phyloP scores from a whole-genome alignment of 2,329 filamentous ascomycete genomes.

The Drechslera avenae region DNA sequence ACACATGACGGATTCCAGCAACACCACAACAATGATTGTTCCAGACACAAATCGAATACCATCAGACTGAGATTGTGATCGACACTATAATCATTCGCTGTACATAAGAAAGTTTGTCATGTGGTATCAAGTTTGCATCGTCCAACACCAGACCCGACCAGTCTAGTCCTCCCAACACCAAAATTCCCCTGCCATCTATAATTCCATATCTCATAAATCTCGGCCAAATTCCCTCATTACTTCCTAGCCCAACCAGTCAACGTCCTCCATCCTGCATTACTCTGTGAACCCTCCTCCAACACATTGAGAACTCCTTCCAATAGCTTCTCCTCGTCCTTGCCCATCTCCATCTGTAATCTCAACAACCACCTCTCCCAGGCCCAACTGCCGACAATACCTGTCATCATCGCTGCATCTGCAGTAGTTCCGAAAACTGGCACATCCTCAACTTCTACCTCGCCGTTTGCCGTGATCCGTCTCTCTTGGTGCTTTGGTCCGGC shows the following conservation, averaged over 20 bases:
- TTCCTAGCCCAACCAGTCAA: constrained; percentile 58
- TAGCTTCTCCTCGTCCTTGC: constrained; percentile 62
- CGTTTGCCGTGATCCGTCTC: constrained; percentile 45
- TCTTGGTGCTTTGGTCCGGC: constrained; percentile 39
- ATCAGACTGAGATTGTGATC: constrained; percentile 3
- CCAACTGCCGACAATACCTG: constrained; percentile 83
- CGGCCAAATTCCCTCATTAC: constrained; percentile 18
- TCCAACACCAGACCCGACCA: constrained; percentile 8
- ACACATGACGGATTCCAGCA: too few relatives aligned
- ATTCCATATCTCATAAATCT: constrained; percentile 5
- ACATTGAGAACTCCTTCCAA: constrained; percentile 62
- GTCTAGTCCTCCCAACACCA: constrained; percentile 4
- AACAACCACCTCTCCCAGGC: constrained; percentile 97
- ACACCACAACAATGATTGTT: neutral
- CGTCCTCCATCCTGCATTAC: constrained; percentile 63
- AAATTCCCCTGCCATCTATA: constrained; percentile 1
- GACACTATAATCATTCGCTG: constrained; percentile 19
- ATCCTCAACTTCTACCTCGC: constrained; percentile 36
- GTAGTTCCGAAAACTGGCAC: constrained; percentile 54
- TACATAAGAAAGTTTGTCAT: constrained; percentile 34
- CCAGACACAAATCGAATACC: neutral
- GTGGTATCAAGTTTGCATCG: constrained; percentile 34
- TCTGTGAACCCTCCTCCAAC: constrained; percentile 64
- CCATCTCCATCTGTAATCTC: constrained; percentile 84
- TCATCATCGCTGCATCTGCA: constrained; percentile 72